Conservation (phyloP, 2,329 filamentous ascomycete genomes). For the Botrytis tulipae region DNA sequence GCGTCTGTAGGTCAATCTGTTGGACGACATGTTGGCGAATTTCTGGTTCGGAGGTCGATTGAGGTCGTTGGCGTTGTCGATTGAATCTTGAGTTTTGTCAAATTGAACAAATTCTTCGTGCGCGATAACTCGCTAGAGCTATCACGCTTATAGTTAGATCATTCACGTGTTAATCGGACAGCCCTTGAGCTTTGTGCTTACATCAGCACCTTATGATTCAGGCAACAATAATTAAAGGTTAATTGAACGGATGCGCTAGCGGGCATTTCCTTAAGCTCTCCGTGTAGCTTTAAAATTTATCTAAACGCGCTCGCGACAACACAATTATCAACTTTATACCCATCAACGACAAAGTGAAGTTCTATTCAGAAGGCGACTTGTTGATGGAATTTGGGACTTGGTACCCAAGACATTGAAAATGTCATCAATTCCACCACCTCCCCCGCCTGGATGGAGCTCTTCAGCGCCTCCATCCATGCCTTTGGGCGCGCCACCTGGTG, state of each 20-base stretch:
- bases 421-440: slow-evolving; percentile 62
- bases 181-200: background rate
- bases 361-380: slow-evolving; percentile 13
- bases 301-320: slow-evolving; percentile 18
- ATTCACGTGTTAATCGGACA: background rate
- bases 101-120: slow-evolving; percentile 18
- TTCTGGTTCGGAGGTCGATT: slow-evolving; percentile 38
- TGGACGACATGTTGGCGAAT: slow-evolving; percentile 50
- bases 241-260: slow-evolving; percentile 18
- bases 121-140: slow-evolving; percentile 21
- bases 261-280: slow-evolving; percentile 8
- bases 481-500: slow-evolving; percentile 45
- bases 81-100: slow-evolving; percentile 6
- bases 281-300: slow-evolving; percentile 17
- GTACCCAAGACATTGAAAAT: slow-evolving; percentile 42
- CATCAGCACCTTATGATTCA: background rate
- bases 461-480: slow-evolving; percentile 51
- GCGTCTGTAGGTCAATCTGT: slow-evolving; percentile 55
- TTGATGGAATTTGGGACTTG: slow-evolving; percentile 33
- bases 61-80: slow-evolving; percentile 30
- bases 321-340: slow-evolving; percentile 11
- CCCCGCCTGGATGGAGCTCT: slow-evolving; percentile 65
- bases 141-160: slow-evolving; percentile 15
- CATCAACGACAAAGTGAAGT: slow-evolving; percentile 19
- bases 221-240: slow-evolving; percentile 12